These are phyloP conservation scores for Piper betle DNA, from an alignment of 164 flowering plant species.

Conservation along the genomic window DNA sequence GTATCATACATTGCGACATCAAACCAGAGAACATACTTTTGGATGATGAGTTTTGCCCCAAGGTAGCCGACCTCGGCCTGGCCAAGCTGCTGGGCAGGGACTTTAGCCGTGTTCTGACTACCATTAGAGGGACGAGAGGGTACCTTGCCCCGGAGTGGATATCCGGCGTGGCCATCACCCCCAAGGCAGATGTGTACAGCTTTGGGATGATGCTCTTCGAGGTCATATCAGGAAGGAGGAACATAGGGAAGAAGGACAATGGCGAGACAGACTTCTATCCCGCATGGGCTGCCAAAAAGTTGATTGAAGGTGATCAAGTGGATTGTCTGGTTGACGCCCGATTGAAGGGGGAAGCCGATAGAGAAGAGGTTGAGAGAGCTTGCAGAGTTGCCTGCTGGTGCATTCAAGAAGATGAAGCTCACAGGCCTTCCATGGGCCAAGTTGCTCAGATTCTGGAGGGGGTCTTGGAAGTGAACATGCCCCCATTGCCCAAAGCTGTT, in stretches of 20 bases:
- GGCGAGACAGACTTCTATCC: slow-evolving; percentile 21
- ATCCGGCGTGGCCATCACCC: slow-evolving; percentile 25
- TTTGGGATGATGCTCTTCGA: slow-evolving; percentile 34
- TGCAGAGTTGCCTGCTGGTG: slow-evolving; percentile 32
- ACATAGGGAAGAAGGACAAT: slow-evolving; percentile 13
- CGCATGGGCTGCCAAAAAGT: slow-evolving; percentile 19
- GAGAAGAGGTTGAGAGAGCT: slow-evolving; percentile 16
- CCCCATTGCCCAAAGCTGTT: slow-evolving; percentile 19
- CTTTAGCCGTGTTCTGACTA: slow-evolving; percentile 26
- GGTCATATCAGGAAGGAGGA: slow-evolving; percentile 26
- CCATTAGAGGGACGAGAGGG: slow-evolving; percentile 35
- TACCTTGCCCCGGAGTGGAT: slow-evolving; percentile 41
- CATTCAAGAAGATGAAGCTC: slow-evolving; percentile 24
- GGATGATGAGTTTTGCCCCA: slow-evolving; percentile 24
- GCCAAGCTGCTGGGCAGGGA: slow-evolving; percentile 30
- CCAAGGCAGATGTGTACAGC: slow-evolving; percentile 35
- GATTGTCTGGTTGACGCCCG: slow-evolving; percentile 15
- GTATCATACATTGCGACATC: slow-evolving; percentile 27
- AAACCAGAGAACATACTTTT: slow-evolving; percentile 8
- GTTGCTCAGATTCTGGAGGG: slow-evolving; percentile 30
- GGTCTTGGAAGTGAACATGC: slow-evolving; percentile 17
- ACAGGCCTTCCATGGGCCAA: slow-evolving; percentile 30
- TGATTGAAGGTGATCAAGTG: slow-evolving; percentile 9
- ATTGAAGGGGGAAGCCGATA: slow-evolving; percentile 18
- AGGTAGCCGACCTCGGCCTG: slow-evolving; percentile 30